Evolutionary conservation across 2,329 filamentous ascomycete species (phyloP), one percentile per base, ranked within the genome.

Genomic region (Ceratocystis lukuohia): DNA sequence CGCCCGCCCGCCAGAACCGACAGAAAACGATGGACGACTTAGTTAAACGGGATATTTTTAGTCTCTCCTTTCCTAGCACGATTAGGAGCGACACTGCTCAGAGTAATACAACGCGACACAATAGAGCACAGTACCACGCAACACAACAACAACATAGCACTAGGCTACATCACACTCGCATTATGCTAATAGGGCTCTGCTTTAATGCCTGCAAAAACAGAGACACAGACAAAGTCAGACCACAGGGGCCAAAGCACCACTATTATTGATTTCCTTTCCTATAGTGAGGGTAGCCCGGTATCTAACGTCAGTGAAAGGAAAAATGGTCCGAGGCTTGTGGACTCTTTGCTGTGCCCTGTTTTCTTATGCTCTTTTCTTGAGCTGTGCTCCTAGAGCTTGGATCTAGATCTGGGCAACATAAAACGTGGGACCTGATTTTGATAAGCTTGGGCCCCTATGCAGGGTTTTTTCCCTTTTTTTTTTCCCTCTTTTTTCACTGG

Each of bases 371-470:
- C 22, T 59, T 33, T 22, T 22, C 17, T 30, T 30, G 25, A 57
- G 25, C 53, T 57, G 30, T 33, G 6, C 30, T 28, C 12, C 53
- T 2, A n/a, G 15, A 37, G 25, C 56, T 20, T 59, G 56, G 56
- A 59, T 59, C 25, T 8, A n/a, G 12, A 59, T 30, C 25, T 59
- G 15, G 56, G 56, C 56, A 28, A 28, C 10, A 22, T 22, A n/a
- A 53, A 53, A 53, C 48, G 48, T 53, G 48, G 48, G 20, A n/a
- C 56, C 56, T 59, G 56, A 37, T 33, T 20, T n/a, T 33, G 56
- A 37, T 59, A 20, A 59, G 56, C 56, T 59, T 37, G 56, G 56
- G 56, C 56, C 56, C 3, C 4, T 57, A 3, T 56, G 46, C 5
- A 48, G 17, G 48, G 0, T 17, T 53, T n/a, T 30, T 37, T 15